Evolutionary conservation across 139 green algal species (phyloP), one percentile per base, ranked within the genome.

Genomic region (Chlorella sp.): DNA sequence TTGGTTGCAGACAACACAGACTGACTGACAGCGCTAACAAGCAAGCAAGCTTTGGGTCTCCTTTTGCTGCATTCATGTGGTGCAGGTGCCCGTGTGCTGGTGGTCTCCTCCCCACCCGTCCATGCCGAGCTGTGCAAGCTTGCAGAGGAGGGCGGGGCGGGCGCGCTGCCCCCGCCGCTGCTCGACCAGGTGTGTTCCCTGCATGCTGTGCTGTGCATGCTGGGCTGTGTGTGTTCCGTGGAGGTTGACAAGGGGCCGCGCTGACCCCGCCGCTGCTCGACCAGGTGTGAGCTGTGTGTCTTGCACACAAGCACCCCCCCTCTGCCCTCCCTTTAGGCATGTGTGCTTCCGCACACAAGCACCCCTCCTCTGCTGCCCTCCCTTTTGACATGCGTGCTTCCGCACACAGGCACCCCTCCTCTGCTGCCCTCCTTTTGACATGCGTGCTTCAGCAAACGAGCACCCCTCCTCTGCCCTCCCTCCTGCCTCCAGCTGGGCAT

Each of bases 71-170:
- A 28, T 26, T 18, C 81, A n/a, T 30, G 26, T 4, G n/a, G 34
- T 61, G 86, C 86, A 90, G 86, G 86, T 32, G 77, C 77, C 14
- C 73, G 83, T 2, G 69, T 90, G 57, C 86, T 92, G 61, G 90
- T 92, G 2, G 90, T 92, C 16, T 37, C 89, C 48, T 73, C 40
- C 26, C 73, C 86, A 5, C 66, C 78, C 15, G 90, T 90, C 78
- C 64, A 76, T 34, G 21, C 18, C 5, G 90, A 92, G 86, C 66
- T 92, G 84, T 16, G 71, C 42, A n/a, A 36, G 71, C 34, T 83
- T 73, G 48, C 48, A 9, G 14, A 76, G 48, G 16, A 21, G 37
- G 34, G 40, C 16, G 40, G 83, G 61, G 32, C 4, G 2, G 26
- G 36, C 53, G 71, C 34, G 37, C 61, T 92, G 90, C 86, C 73